A percentile compares a stretch with the other conserved stretches of the same genome.
phyloP scores from a whole-genome alignment of 345 rosid species.

The Pistacia vera region DNA sequence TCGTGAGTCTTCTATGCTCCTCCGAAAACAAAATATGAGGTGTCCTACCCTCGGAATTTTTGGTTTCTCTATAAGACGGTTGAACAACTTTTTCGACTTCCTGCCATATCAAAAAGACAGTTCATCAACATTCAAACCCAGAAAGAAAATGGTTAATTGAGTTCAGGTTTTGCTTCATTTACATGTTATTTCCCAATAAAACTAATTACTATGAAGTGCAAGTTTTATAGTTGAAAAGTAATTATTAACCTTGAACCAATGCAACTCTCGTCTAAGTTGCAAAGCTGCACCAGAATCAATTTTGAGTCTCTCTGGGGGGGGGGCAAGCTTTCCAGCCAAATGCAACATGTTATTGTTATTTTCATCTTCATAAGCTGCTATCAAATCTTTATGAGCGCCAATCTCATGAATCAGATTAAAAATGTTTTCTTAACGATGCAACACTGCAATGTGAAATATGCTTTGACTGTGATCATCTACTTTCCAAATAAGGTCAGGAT shows the following conservation, averaged over 20 bases:
- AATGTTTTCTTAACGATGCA: slow-evolving; percentile 34
- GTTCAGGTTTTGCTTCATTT: too few relatives aligned
- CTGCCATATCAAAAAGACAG: slow-evolving; percentile 12
- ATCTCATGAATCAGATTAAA: slow-evolving; percentile 26
- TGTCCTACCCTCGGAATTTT: slow-evolving; percentile 18
- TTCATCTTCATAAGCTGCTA: slow-evolving; percentile 25
- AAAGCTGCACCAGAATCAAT: slow-evolving; percentile 43
- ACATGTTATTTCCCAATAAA: neutral
- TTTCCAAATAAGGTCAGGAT: slow-evolving; percentile 36
- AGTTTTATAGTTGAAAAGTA: neutral
- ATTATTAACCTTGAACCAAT: slow-evolving; percentile 41
- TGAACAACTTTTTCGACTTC: slow-evolving; percentile 33
- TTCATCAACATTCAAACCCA: slow-evolving; percentile 23
- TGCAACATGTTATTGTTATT: slow-evolving; percentile 32
- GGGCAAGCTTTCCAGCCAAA: slow-evolving; percentile 30
- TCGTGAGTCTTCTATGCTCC: slow-evolving; percentile 17
- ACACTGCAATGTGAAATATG: slow-evolving; percentile 31
- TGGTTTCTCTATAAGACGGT: slow-evolving; percentile 28
- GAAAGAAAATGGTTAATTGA: too few relatives aligned
- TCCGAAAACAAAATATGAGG: slow-evolving; percentile 22
- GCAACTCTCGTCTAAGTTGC: slow-evolving; percentile 35
- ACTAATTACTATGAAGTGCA: neutral
- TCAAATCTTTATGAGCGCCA: slow-evolving; percentile 30
- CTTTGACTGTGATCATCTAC: slow-evolving; percentile 26
- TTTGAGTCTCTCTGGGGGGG: slow-evolving; percentile 29